Evolutionary conservation across 2,329 filamentous ascomycete species (phyloP), one percentile per base, ranked within the genome.

Genomic region (Penicillium verrucosum): DNA sequence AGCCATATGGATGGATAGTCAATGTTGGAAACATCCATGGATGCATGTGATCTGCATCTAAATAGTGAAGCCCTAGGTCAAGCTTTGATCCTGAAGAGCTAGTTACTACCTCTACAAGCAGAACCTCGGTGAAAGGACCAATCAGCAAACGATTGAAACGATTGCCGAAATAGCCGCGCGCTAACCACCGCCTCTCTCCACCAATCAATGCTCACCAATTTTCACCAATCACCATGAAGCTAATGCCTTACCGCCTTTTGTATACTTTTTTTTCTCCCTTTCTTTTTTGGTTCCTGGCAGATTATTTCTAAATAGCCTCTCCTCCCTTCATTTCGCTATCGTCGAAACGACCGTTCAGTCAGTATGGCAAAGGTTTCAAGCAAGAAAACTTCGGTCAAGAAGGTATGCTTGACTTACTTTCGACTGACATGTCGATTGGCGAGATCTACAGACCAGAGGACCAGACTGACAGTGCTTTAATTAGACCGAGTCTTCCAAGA

Each of bases 281-380:
- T 64, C 56, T 53, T 59, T 56, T 56, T 46, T 45, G 34, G 61
- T 67, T 64, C 58, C 59, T 58, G 57, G 41, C 48, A 42, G 56
- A 38, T 55, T 37, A 54, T 46, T 58, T 56, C 44, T 54, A 43
- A 45, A 58, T 47, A 52, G 44, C 42, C 37, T 37, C 43, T 37
- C 27, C 54, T 51, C 51, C 34, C 25, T 36, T 42, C n/a, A 23
- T 51, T 54, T 40, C 38, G 30, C 34, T 37, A 54, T 34, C 34
- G 12, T 18, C 7, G 18, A 45, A 53, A 56, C 30, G 23, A 38
- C 21, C 5, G 25, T 18, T 3, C 46, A 21, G 21, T 38, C 18
- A 38, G 23, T 55, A 75, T 75, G 72, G 70, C 66, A 29, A 68
- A 69, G 53, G 37, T 63, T 36, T 45, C 65, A 18, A 34, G 57